Conservation (phyloP, 768 basidiomycete species). For the Gymnopilus dilepis region DNA sequence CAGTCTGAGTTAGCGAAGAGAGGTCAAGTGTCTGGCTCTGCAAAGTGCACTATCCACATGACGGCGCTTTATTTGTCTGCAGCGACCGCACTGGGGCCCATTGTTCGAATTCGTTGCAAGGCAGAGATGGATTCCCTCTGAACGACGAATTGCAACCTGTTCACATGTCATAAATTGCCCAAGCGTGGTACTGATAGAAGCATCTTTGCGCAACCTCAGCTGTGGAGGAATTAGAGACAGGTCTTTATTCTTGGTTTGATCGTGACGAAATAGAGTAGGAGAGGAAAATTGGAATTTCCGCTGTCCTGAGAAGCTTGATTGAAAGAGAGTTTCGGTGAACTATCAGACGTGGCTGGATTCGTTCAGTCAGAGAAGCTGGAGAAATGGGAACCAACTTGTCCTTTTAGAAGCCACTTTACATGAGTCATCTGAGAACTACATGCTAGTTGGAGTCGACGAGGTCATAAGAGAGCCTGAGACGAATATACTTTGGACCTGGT, state of each 20-base stretch:
- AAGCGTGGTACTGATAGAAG: not conserved
- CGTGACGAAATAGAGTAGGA: conserved; percentile 1
- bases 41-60: no score
- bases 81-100: no score
- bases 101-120: not conserved
- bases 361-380: not conserved
- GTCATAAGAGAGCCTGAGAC: not conserved
- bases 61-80: not conserved
- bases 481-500: not conserved
- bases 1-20: no score
- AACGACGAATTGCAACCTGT: not conserved
- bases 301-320: not conserved
- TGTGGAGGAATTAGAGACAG: not conserved
- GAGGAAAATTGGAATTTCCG: not conserved
- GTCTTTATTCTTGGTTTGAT: not conserved
- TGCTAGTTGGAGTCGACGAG: conserved; percentile 1
- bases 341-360: not conserved
- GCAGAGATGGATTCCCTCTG: not conserved
- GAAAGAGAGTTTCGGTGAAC: conserved; percentile 2
- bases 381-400: not conserved
- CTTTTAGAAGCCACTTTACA: not conserved
- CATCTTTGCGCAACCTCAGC: not conserved
- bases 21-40: not conserved
- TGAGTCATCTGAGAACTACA: conserved; percentile 5
- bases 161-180: conserved; percentile 4